Conservation (phyloP, 345 rosid species). For the Salix purpurea region DNA sequence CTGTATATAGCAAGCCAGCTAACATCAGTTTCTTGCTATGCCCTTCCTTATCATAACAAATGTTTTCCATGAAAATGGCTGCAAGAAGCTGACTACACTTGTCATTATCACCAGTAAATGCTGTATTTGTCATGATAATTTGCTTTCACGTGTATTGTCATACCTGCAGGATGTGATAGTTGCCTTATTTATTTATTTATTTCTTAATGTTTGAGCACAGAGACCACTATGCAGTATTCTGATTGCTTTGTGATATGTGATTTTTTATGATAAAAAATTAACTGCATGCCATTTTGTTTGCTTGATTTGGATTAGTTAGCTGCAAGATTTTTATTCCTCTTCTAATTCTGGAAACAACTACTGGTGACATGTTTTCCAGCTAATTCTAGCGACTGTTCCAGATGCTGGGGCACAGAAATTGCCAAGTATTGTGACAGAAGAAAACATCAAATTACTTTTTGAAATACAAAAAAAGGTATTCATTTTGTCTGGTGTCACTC, state of each 20-base stretch:
- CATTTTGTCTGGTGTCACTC: slow-evolving; percentile 9
- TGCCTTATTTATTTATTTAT: not conserved
- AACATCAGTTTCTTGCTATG: not conserved
- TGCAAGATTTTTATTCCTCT: not conserved
- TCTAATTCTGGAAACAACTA: slow-evolving; percentile 12
- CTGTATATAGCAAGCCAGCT: not conserved
- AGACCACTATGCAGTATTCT: not conserved
- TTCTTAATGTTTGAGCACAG: not conserved
- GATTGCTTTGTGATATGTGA: not conserved
- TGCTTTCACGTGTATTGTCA: not conserved
- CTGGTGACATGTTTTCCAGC: slow-evolving; percentile 43
- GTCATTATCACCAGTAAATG: not conserved
- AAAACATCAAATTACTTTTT: slow-evolving; percentile 81
- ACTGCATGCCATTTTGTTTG: not conserved
- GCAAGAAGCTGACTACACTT: not conserved
- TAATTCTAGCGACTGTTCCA: slow-evolving; percentile 76
- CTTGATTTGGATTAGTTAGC: not conserved
- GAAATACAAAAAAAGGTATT: slow-evolving; percentile 89
- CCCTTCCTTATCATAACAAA: not conserved
- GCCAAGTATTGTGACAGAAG: slow-evolving; percentile 77
- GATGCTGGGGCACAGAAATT: slow-evolving; percentile 37
- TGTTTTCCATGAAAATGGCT: not conserved
- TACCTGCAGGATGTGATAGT: not conserved
- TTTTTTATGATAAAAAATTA: not conserved
- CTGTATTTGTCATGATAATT: not conserved